Conservation (phyloP, 345 rosid genomes). For the Noccaea caerulescens region DNA sequence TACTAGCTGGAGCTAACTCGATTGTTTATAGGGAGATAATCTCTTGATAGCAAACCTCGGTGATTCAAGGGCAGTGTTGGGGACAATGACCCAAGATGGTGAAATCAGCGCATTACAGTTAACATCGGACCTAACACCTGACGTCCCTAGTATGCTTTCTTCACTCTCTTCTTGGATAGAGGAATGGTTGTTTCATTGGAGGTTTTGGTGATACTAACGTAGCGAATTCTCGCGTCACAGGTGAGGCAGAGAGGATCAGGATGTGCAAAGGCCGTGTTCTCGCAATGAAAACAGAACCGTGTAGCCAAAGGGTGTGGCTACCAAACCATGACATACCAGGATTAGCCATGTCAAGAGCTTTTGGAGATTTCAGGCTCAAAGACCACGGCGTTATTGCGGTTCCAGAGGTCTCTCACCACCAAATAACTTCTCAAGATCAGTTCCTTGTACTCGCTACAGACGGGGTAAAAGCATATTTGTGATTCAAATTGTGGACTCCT, state of each 20-base stretch:
- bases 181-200: slow-evolving; percentile 1
- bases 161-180: slow-evolving; percentile 5
- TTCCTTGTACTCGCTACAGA: slow-evolving; percentile 83
- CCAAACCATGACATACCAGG: slow-evolving; percentile 83
- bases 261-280: slow-evolving; percentile 73
- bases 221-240: slow-evolving; percentile 41
- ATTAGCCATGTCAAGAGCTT: slow-evolving; percentile 97
- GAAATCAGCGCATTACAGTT: slow-evolving; percentile 59
- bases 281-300: slow-evolving; percentile 66
- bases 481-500: not conserved
- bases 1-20: not conserved
- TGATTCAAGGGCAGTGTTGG: slow-evolving; percentile 87
- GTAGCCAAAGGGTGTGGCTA: slow-evolving; percentile 83
- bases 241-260: slow-evolving; percentile 83
- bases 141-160: slow-evolving; percentile 59
- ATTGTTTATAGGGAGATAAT: slow-evolving; percentile 59
- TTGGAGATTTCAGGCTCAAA: slow-evolving; percentile 79
- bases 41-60: slow-evolving; percentile 87
- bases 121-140: slow-evolving; percentile 83
- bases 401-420: slow-evolving; percentile 64
- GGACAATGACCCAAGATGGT: slow-evolving; percentile 56
- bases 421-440: slow-evolving; percentile 56
- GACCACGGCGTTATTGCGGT: slow-evolving; percentile 72
- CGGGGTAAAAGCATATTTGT: slow-evolving; percentile 52
- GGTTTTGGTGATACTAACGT: slow-evolving; percentile 5